A percentile compares a stretch with the other conserved stretches of the same genome.
Evolutionary conservation across 2,329 filamentous ascomycete genomes (phyloP).

Genomic region (Botryotinia narcissicola): DNA sequence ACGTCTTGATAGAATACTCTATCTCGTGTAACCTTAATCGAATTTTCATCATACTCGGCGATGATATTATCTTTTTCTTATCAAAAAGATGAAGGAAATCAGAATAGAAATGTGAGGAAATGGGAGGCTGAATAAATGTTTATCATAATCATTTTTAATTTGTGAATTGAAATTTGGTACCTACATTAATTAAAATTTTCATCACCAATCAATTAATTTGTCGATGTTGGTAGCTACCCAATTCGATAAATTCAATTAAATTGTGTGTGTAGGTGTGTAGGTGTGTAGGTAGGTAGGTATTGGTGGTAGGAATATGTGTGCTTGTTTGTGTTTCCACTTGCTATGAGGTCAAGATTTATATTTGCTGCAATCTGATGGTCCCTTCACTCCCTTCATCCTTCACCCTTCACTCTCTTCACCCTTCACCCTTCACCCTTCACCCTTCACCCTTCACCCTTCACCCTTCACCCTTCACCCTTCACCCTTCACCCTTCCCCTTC

Average conservation of each 20-base stretch:
- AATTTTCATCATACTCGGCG: not conserved
- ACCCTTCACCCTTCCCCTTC: no score
- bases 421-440: not conserved
- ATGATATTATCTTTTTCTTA: not conserved
- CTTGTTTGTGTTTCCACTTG: not conserved
- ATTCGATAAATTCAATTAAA: not conserved
- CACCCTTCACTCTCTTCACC: no score
- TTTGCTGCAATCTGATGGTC: not conserved
- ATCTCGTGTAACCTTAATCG: constrained; percentile 10
- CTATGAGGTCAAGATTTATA: no score
- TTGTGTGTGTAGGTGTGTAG: not conserved
- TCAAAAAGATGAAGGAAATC: not conserved
- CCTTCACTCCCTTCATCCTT: no score
- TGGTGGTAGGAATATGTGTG: not conserved
- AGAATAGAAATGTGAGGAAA: not conserved
- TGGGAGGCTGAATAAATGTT: not conserved
- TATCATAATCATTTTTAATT: not conserved
- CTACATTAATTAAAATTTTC: not conserved
- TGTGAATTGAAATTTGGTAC: not conserved
- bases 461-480: not conserved
- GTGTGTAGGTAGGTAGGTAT: no score
- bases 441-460: not conserved
- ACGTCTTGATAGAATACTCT: constrained; percentile 26
- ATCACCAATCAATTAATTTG: not conserved
- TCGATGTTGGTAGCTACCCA: not conserved